Conservation (phyloP, 306 rosid genomes). For the Quercus gilva region DNA sequence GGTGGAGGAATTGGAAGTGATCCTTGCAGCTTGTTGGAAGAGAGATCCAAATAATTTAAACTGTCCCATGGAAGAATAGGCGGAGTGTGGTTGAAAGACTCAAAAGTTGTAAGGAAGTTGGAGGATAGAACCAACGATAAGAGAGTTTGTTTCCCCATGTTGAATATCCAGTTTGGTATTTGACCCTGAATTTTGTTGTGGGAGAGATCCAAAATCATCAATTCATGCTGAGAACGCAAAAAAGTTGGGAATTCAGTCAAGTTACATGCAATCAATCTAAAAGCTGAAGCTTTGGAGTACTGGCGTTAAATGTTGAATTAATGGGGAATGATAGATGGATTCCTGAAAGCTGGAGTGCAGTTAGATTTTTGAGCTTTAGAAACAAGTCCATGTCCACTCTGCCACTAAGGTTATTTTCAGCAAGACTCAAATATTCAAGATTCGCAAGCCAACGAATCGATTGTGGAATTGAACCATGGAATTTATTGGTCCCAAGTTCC, state of each 20-base stretch:
- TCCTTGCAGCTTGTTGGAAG: background rate
- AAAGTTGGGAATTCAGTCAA: background rate
- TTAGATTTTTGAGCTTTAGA: background rate
- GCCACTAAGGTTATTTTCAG: background rate
- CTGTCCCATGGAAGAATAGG: accelerated
- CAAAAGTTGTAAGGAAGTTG: background rate
- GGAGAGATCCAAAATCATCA: accelerated
- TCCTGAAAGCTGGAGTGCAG: accelerated
- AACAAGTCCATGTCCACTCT: background rate
- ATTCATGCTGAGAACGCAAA: background rate
- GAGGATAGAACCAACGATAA: accelerated
- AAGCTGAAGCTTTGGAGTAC: accelerated
- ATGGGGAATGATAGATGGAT: background rate
- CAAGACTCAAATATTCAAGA: accelerated
- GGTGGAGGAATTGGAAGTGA: background rate
- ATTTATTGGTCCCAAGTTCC: accelerated
- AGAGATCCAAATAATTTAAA: accelerated
- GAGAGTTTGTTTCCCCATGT: background rate
- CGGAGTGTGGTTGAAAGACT: no score
- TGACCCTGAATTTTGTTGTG: background rate
- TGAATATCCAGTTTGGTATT: background rate
- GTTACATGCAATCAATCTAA: no score
- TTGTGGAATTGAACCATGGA: background rate
- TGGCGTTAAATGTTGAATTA: background rate
- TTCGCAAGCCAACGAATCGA: background rate